Percentiles rank a stretch among this genome's conserved stretches.
phyloP scores from a whole-genome alignment of 2,329 filamentous ascomycete species.

The Grosmannia huntii region DNA sequence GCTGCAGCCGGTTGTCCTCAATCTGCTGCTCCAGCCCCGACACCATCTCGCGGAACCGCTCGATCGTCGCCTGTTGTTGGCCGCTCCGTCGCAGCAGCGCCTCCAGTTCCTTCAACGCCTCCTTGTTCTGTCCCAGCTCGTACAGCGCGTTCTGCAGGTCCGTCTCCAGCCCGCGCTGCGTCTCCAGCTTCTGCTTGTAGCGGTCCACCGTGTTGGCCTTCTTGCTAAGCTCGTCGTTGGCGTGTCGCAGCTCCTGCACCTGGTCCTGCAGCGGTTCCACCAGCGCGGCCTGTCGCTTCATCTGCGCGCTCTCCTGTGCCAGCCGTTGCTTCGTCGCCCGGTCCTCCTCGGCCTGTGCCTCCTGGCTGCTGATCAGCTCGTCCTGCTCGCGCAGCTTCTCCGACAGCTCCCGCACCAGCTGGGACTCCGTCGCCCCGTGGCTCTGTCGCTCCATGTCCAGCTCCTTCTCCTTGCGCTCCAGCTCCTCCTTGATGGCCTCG shows the following conservation, averaged over 20 bases:
- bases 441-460: slow-evolving; percentile 40
- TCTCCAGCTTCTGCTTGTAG: slow-evolving; percentile 49
- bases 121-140: slow-evolving; percentile 40
- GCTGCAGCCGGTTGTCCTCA: slow-evolving; percentile 30
- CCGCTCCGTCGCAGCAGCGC: slow-evolving; percentile 20
- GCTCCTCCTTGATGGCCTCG: slow-evolving; percentile 52
- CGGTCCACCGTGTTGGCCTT: slow-evolving; percentile 52
- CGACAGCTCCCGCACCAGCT: slow-evolving; percentile 41
- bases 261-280: slow-evolving; percentile 44
- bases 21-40: slow-evolving; percentile 20
- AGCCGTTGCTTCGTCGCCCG: slow-evolving; percentile 31
- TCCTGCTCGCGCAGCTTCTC: slow-evolving; percentile 52
- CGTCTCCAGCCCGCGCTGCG: slow-evolving; percentile 39
- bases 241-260: slow-evolving; percentile 44
- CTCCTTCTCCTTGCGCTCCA: slow-evolving; percentile 41
- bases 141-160: slow-evolving; percentile 43
- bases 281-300: slow-evolving; percentile 33
- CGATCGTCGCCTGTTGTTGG: slow-evolving; percentile 15
- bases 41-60: slow-evolving; percentile 16
- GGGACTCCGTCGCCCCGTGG: slow-evolving; percentile 37
- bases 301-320: slow-evolving; percentile 33
- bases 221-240: slow-evolving; percentile 44
- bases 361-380: slow-evolving; percentile 57
- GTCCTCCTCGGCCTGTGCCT: slow-evolving; percentile 48
- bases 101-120: slow-evolving; percentile 26